Evolutionary conservation across 176 grass and related monocot genomes (phyloP).

Genomic region (Lolium multiflorum): DNA sequence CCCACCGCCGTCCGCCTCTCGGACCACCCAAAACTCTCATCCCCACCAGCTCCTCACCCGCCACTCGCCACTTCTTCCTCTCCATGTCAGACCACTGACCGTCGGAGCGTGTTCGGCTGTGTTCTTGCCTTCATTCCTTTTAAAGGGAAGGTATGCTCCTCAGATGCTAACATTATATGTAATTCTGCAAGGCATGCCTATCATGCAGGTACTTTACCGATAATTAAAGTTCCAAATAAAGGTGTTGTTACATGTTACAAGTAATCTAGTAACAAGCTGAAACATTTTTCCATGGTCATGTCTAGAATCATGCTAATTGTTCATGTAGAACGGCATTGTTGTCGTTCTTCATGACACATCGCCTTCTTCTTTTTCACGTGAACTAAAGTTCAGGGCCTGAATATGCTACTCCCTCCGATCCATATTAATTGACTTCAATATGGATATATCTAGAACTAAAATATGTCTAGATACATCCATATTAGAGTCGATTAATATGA

Average conservation of each 20-base stretch:
- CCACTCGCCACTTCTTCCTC: neutral
- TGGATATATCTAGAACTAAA: too few relatives aligned
- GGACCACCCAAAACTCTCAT: conserved; percentile 47
- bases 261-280: neutral
- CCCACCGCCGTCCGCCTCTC: conserved; percentile 17
- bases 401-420: too few relatives aligned
- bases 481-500: too few relatives aligned
- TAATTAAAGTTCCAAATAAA: neutral
- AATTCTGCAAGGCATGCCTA: neutral
- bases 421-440: too few relatives aligned
- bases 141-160: conserved; percentile 84
- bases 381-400: neutral
- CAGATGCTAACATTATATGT: neutral
- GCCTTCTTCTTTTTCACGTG: neutral
- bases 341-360: neutral
- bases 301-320: neutral
- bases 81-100: conserved; percentile 75
- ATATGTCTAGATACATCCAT: too few relatives aligned
- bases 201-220: neutral
- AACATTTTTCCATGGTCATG: conserved; percentile 2
- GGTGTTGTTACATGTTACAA: neutral
- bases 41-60: neutral
- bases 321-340: neutral
- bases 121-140: conserved; percentile 93
- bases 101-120: conserved; percentile 93